Evolutionary conservation across 2,329 filamentous ascomycete genomes (phyloP).

Genomic region (Fusarium staphyleae): DNA sequence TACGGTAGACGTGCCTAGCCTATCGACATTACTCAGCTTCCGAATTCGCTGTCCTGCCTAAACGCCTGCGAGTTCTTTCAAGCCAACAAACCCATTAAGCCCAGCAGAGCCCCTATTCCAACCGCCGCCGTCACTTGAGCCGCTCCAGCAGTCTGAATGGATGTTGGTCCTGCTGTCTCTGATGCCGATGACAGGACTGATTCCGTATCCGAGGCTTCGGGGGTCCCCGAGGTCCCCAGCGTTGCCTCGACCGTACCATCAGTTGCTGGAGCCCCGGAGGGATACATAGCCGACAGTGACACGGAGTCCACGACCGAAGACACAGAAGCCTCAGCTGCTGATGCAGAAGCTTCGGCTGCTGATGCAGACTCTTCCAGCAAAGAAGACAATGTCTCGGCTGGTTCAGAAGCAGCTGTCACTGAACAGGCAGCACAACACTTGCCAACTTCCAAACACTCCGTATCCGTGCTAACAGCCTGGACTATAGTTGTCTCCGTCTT

Average conservation of each 20-base stretch:
- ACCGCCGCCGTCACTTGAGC: constrained; percentile 31
- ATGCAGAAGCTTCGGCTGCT: constrained; percentile 13
- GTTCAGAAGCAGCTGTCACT: neutral
- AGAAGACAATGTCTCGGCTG: constrained; percentile 3
- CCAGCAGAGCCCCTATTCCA: constrained; percentile 36
- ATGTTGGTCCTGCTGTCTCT: constrained; percentile 18
- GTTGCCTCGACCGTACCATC: constrained; percentile 9
- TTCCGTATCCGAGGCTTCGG: neutral
- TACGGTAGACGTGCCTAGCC: constrained; percentile 11
- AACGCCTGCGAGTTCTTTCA: constrained; percentile 15
- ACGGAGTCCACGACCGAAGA: neutral
- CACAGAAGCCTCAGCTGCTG: constrained; percentile 15
- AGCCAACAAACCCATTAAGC: constrained; percentile 35
- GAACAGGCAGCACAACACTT: constrained; percentile 34
- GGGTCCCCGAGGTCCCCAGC: constrained; percentile 1
- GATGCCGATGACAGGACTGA: constrained; percentile 11
- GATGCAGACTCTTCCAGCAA: constrained; percentile 11
- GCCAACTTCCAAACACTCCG: constrained; percentile 22
- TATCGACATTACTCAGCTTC: constrained; percentile 19
- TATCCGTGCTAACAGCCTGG: constrained; percentile 26
- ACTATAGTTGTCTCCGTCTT: constrained; percentile 34
- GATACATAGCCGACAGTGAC: no score
- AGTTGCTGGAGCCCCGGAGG: neutral
- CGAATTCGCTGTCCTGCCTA: neutral
- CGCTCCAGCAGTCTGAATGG: constrained; percentile 35